Evolutionary conservation across 768 basidiomycete species (phyloP), one percentile per base, ranked within the genome.

Genomic region (Hypholoma sublateritium): DNA sequence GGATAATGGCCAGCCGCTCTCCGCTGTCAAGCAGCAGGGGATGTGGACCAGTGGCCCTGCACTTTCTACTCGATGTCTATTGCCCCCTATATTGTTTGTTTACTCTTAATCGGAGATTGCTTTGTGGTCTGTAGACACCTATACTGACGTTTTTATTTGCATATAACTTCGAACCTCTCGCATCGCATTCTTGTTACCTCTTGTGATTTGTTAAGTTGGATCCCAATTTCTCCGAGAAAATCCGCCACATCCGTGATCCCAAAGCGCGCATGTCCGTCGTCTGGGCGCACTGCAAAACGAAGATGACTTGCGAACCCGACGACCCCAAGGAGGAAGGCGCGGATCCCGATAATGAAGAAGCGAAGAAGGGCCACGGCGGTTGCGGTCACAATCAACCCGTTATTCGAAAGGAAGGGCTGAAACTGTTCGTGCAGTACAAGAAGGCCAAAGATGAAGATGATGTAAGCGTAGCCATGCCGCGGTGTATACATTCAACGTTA

Each of bases 381-480:
- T 98, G 97, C 72, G 97, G 97, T 43, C 93, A 95, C 66, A 72
- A 80, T 24, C 97, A 99, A 70, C 97, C 97, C 0, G 77, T 81
- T 50, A 83, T 98, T 65, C 77, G 97, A 59, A 98, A 95, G 76
- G 97, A 99, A 70, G 97, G 93, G 11, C 72, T 98, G 58, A 98
- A 98, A 74, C 79, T 98, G 24, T 95, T 95, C 66, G 84, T 94
- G 21, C 92, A 96, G 60, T 95, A 95, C 79, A 98, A 97, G 76
- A 89, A 91, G 65, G 75, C 86, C n/a, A 94, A 93, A 71, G 94
- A 96, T 61, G 93, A 96, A 54, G 94, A 94, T 57, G 97, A 98
- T 80, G 93, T 93, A 70, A 62, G 86, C 83, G 59, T 36, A 53
- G 55, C 25, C 55, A 50, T 32, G 46, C 50, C 49, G 24, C 13